These are phyloP conservation scores for Blakeslea trispora DNA, from an alignment of 371 early-diverging fungal species.

Conservation along the genomic window DNA sequence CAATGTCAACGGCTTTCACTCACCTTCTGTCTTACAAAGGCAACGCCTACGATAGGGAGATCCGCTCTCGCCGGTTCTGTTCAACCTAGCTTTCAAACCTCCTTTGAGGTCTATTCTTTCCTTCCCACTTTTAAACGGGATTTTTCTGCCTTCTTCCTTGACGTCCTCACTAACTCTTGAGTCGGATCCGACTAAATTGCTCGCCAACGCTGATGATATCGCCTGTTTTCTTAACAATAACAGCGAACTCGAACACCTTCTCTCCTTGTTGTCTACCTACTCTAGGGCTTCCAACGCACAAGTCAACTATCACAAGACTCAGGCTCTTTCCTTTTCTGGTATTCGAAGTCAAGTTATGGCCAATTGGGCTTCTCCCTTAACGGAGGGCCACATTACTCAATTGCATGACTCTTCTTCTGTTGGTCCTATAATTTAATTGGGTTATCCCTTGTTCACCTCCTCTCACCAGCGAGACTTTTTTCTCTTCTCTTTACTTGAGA, in stretches of 20 bases:
- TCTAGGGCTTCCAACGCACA: constrained; percentile 18
- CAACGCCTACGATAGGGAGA: constrained; percentile 11
- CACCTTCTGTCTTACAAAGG: background rate
- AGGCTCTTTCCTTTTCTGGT: constrained; percentile 19
- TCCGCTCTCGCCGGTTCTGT: constrained; percentile 13
- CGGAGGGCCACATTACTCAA: background rate
- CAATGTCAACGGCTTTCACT: constrained; percentile 28
- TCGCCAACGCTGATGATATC: constrained; percentile 22
- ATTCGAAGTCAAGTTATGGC: background rate
- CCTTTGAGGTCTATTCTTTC: background rate
- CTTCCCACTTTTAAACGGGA: background rate
- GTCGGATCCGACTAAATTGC: constrained; percentile 10
- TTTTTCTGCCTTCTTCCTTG: no score
- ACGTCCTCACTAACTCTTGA: no score
- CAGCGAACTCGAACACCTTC: background rate
- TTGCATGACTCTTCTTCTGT: constrained; percentile 13
- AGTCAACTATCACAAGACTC: constrained; percentile 21
- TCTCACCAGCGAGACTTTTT: constrained; percentile 9
- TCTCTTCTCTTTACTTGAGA: constrained; percentile 5
- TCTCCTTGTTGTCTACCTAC: constrained; percentile 7
- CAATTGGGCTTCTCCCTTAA: background rate
- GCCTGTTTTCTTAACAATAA: constrained; percentile 11
- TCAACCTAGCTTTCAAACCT: constrained; percentile 20
- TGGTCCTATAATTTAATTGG: constrained; percentile 10
- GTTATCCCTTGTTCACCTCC: constrained; percentile 18